Conservation (phyloP, 2,329 filamentous ascomycete species). For the Cladosporium velox region DNA sequence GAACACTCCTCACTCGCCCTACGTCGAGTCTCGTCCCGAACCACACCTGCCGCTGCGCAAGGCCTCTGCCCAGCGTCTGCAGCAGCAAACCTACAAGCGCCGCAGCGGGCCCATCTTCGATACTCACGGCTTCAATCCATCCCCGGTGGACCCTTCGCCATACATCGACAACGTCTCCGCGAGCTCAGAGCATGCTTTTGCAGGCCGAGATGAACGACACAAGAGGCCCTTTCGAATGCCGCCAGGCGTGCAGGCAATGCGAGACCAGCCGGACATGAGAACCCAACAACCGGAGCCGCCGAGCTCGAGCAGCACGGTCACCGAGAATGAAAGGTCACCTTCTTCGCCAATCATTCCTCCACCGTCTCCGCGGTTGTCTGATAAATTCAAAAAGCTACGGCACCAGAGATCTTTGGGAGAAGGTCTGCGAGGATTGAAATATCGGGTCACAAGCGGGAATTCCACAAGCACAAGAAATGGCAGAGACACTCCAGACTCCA, state of each 20-base stretch:
- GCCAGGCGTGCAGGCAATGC: constrained; percentile 30
- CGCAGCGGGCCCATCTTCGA: constrained; percentile 34
- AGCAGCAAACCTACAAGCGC: constrained; percentile 31
- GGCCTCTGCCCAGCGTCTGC: constrained; percentile 44
- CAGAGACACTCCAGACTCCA: constrained; percentile 23
- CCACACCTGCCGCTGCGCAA: constrained; percentile 46
- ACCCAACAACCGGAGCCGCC: constrained; percentile 25
- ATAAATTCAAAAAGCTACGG: constrained; percentile 25
- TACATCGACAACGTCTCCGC: constrained; percentile 34
- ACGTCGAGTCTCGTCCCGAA: constrained; percentile 33
- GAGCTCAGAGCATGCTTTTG: constrained; percentile 40
- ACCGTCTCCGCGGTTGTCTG: constrained; percentile 20
- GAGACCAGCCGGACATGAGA: constrained; percentile 21
- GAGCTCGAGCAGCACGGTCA: constrained; percentile 18
- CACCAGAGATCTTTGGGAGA: constrained; percentile 28
- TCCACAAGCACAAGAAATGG: constrained; percentile 21
- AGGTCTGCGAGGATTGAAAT: constrained; percentile 30
- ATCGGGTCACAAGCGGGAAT: constrained; percentile 26
- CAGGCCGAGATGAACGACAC: constrained; percentile 30
- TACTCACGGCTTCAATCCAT: constrained; percentile 35
- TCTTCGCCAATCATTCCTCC: constrained; percentile 31
- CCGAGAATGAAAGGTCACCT: constrained; percentile 24
- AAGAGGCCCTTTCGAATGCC: constrained; percentile 32
- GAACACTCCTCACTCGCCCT: constrained; percentile 23
- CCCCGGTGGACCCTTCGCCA: constrained; percentile 32